Conservation (phyloP, 2,329 filamentous ascomycete species). For the Cytospora piceae region DNA sequence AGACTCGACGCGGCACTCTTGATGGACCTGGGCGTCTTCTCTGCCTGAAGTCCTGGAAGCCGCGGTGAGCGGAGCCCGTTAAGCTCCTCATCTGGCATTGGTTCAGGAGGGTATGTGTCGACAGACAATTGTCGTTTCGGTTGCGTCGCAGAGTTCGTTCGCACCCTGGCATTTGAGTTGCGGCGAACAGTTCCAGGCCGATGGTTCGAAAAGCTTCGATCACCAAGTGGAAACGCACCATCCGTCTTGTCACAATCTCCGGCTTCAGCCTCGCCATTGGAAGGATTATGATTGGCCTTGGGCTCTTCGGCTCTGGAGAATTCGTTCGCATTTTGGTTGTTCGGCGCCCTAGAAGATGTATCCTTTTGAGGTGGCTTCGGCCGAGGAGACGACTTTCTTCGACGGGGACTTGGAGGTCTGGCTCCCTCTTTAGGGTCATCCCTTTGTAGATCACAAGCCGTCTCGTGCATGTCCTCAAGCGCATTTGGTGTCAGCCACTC, state of each 20-base stretch:
- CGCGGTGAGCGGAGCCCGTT: conserved; percentile 39
- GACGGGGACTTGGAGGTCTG: conserved; percentile 27
- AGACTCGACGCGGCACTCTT: conserved; percentile 35
- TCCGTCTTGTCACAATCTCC: conserved; percentile 16
- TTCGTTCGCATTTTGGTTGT: conserved; percentile 7
- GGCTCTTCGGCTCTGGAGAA: conserved; percentile 27
- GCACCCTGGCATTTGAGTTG: conserved; percentile 42
- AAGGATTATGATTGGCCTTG: not conserved
- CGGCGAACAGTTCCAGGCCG: conserved; percentile 35
- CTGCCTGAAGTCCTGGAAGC: conserved; percentile 30
- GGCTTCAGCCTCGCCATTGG: conserved; percentile 1
- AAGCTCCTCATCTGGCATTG: conserved; percentile 37
- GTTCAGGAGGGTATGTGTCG: conserved; percentile 39
- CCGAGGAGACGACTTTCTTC: conserved; percentile 23
- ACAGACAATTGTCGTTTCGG: conserved; percentile 41
- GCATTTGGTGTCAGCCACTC: conserved; percentile 69
- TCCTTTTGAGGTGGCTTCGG: conserved; percentile 15
- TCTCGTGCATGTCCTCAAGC: conserved; percentile 53
- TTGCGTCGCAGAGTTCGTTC: conserved; percentile 37
- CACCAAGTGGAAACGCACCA: conserved; percentile 12
- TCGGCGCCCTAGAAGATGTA: not conserved
- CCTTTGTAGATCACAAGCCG: conserved; percentile 40
- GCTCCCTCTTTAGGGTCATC: conserved; percentile 35
- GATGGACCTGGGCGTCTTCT: conserved; percentile 34
- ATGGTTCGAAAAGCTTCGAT: conserved; percentile 15